Percentiles rank a stretch among this genome's conserved stretches.
Evolutionary conservation across 192 early-diverging fungal species (phyloP).

Genomic region (Diversispora eburnea): DNA sequence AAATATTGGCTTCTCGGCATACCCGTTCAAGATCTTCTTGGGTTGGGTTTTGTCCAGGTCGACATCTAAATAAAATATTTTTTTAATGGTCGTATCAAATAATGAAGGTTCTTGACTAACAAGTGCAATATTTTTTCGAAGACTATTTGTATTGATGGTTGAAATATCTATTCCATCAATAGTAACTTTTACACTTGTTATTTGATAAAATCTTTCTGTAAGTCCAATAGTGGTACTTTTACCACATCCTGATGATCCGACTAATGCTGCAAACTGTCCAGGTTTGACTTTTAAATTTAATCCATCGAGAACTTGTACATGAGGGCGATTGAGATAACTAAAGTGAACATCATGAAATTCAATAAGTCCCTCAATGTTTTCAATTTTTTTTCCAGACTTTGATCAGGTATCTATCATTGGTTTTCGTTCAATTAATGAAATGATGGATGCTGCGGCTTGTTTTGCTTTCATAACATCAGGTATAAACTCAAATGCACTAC

Average conservation of each 20-base stretch:
- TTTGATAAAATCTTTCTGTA: slow-evolving; percentile 57
- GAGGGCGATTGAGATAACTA: slow-evolving; percentile 56
- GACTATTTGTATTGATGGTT: slow-evolving; percentile 43
- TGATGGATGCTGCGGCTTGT: slow-evolving; percentile 48
- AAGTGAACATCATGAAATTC: slow-evolving; percentile 40
- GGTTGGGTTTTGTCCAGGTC: slow-evolving; percentile 23
- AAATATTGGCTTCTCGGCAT: slow-evolving; percentile 59
- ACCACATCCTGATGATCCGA: slow-evolving; percentile 69
- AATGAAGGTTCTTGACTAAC: slow-evolving; percentile 92
- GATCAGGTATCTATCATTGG: slow-evolving; percentile 43
- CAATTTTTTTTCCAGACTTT: slow-evolving; percentile 33
- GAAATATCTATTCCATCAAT: slow-evolving; percentile 45
- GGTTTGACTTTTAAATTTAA: slow-evolving; percentile 51
- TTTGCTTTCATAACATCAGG: slow-evolving; percentile 61
- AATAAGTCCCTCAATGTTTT: slow-evolving; percentile 32
- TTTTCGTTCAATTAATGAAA: slow-evolving; percentile 45
- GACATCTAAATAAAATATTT: slow-evolving; percentile 73
- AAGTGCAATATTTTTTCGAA: slow-evolving; percentile 75
- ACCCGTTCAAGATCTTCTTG: slow-evolving; percentile 58
- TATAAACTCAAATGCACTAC: slow-evolving; percentile 43
- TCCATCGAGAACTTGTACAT: slow-evolving; percentile 56
- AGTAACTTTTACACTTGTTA: slow-evolving; percentile 36
- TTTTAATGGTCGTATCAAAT: slow-evolving; percentile 82
- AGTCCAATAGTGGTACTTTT: slow-evolving; percentile 66
- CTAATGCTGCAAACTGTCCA: slow-evolving; percentile 73